A percentile compares a stretch with the other conserved stretches of the same genome.
These are phyloP conservation scores for Tilletia walkeri DNA, from an alignment of 1,284 basidiomycete species.

Conservation along the genomic window DNA sequence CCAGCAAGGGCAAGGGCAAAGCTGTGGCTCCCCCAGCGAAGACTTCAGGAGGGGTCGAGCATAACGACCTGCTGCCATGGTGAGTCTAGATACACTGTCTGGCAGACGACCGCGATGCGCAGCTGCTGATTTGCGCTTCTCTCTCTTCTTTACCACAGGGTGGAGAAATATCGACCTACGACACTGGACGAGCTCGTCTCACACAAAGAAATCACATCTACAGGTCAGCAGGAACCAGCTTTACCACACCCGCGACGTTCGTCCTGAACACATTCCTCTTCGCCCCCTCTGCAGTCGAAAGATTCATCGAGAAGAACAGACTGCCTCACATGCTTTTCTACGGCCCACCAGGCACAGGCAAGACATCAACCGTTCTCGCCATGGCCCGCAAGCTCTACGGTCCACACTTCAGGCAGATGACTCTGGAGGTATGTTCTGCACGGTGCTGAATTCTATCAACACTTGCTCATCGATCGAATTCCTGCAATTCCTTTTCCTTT, in stretches of 20 bases:
- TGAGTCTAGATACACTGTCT: not conserved
- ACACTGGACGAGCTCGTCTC: constrained; percentile 53
- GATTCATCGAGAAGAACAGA: constrained; percentile 91
- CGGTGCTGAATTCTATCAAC: not conserved
- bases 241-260: not conserved
- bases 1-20: constrained; percentile 1
- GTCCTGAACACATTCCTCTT: not conserved
- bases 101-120: not conserved
- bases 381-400: constrained; percentile 93
- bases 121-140: not conserved
- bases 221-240: constrained; percentile 27
- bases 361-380: constrained; percentile 96
- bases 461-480: not conserved
- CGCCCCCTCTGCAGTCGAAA: constrained; percentile 69
- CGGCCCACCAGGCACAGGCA: constrained; percentile 93
- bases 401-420: constrained; percentile 74
- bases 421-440: constrained; percentile 70
- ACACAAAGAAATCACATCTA: constrained; percentile 52
- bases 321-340: constrained; percentile 95
- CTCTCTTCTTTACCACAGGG: constrained; percentile 29
- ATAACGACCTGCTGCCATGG: constrained; percentile 10
- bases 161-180: constrained; percentile 53
- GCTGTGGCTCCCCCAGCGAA: not conserved
- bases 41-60: not conserved
- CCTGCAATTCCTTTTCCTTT: not conserved